Conservation (phyloP, 2,329 filamentous ascomycete genomes). For the Aspergillus niger region DNA sequence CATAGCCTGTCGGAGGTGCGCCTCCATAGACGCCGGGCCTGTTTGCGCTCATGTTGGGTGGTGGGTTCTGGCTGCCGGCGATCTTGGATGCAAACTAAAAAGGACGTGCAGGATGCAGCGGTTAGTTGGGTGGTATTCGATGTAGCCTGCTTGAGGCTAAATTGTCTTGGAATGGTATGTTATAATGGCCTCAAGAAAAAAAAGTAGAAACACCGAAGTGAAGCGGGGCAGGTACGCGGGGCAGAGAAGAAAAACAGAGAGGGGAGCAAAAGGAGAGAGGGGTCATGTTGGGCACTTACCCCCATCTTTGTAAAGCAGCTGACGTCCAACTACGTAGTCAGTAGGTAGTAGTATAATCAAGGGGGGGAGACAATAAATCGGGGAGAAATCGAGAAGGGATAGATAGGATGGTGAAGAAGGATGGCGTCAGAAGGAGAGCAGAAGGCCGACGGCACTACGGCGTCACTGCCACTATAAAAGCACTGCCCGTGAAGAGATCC, state of each 20-base stretch:
- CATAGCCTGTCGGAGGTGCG: slow-evolving; percentile 41
- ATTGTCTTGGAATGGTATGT: background rate
- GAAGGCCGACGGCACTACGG: background rate
- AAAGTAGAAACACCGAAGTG: background rate
- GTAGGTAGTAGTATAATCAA: background rate
- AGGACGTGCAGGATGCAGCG: slow-evolving; percentile 17
- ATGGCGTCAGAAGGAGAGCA: background rate
- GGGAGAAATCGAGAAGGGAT: background rate
- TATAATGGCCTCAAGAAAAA: background rate
- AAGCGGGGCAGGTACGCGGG: slow-evolving; percentile 13
- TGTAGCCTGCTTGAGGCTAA: background rate
- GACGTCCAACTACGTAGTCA: background rate
- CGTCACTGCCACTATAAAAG: background rate
- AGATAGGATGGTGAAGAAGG: background rate
- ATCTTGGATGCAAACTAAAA: slow-evolving; percentile 43
- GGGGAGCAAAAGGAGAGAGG: background rate
- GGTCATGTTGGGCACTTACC: background rate
- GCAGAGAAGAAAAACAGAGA: background rate
- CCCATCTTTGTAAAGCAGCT: background rate
- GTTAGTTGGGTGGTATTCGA: slow-evolving; percentile 12
- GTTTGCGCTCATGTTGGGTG: slow-evolving; percentile 19
- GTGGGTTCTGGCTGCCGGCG: slow-evolving; percentile 38
- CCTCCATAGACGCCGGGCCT: slow-evolving; percentile 35
- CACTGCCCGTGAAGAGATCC: background rate
- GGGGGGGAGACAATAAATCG: background rate